Base-by-base conservation (phyloP, 106 monocot species). In the Acorus calamus region DNA sequence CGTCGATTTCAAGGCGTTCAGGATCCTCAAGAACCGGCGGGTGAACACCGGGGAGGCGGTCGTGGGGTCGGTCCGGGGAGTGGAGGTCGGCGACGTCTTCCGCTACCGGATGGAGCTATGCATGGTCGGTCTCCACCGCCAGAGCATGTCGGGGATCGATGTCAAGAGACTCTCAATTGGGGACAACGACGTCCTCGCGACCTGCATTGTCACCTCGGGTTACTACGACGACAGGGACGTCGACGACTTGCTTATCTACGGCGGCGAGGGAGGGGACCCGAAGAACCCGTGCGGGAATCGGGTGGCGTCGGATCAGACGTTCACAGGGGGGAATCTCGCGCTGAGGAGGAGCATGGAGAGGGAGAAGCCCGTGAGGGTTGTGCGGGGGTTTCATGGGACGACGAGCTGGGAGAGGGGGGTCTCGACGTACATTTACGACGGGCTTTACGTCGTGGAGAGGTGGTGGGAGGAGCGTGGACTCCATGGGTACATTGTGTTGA, bases 71-170 rank as follows among this genome's bases (percentile, higher is more conserved):
- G 71, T 91, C 6, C 83, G 86, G 5, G 91, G 91, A 55, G 63
- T 86, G 46, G 67, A 80, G 56, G 11, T 81, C 57, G 91, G 91
- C 2, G 91, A 91, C 71, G 70, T 73, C 47, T 91, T 91, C 53
- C 71, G 73, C 45, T 53, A 69, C 43, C 78, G 79, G 54, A 68
- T 56, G 0, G 92, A 92, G 66, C 74, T 87, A 11, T 69, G 43
- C 47, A 12, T 84, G n/a, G 62, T 77, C 14, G 81, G 83, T 42
- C 84, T 87, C 53, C 87, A 87, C 28, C 63, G 74, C 10, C 70
- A 71, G 10, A 52, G 61, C 41, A 53, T 54, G 13, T 68, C 59
- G 3, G 64, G 73, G 46, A 68, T 92, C 28, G 84, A 75, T 58
- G 79, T 49, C 28, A 28, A 14, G 62, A 69, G 3, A 76, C 72